phyloP scores from a whole-genome alignment of 2,329 filamentous ascomycete species.

The Trichoderma semiorbis region DNA sequence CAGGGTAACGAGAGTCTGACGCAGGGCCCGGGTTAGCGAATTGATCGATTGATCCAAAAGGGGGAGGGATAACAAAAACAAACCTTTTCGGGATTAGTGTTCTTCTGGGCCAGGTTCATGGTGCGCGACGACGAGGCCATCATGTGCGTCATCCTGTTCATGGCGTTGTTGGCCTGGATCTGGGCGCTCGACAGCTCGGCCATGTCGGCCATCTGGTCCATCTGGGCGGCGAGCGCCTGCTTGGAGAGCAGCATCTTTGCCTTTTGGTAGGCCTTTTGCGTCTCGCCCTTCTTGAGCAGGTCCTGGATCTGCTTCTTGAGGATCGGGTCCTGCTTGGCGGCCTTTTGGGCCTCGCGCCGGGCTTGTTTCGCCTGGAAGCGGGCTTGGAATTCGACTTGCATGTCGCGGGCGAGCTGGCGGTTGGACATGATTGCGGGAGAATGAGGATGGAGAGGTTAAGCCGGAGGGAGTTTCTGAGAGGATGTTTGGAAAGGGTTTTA shows the following conservation, averaged over 20 bases:
- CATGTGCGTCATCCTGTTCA: slow-evolving; percentile 64
- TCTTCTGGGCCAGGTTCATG: slow-evolving; percentile 57
- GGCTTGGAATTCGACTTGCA: slow-evolving; percentile 61
- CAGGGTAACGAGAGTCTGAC: slow-evolving; percentile 53
- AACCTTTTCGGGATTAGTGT: slow-evolving; percentile 56
- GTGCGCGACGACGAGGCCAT: slow-evolving; percentile 58
- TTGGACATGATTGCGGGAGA: slow-evolving; percentile 52
- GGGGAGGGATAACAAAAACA: neutral
- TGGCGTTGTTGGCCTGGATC: slow-evolving; percentile 62
- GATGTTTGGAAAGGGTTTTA: neutral
- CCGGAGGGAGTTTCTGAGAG: neutral
- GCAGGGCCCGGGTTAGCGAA: neutral
- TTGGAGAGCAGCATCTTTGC: slow-evolving; percentile 60
- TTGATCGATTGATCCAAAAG: neutral
- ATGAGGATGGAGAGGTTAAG: neutral
- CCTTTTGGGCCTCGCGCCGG: slow-evolving; percentile 58
- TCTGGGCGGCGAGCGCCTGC: slow-evolving; percentile 59
- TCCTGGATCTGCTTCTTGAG: slow-evolving; percentile 62
- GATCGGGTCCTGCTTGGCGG: slow-evolving; percentile 57
- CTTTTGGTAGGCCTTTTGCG: slow-evolving; percentile 61
- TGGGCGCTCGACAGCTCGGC: slow-evolving; percentile 57
- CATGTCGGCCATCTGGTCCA: slow-evolving; percentile 64
- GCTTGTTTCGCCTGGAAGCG: slow-evolving; percentile 62
- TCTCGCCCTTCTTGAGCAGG: slow-evolving; percentile 60
- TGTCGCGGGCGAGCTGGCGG: slow-evolving; percentile 57